A percentile compares a stretch with the other conserved stretches of the same genome.
These are phyloP conservation scores for Galerina marginata DNA, from an alignment of 768 basidiomycete genomes.

Conservation along the genomic window DNA sequence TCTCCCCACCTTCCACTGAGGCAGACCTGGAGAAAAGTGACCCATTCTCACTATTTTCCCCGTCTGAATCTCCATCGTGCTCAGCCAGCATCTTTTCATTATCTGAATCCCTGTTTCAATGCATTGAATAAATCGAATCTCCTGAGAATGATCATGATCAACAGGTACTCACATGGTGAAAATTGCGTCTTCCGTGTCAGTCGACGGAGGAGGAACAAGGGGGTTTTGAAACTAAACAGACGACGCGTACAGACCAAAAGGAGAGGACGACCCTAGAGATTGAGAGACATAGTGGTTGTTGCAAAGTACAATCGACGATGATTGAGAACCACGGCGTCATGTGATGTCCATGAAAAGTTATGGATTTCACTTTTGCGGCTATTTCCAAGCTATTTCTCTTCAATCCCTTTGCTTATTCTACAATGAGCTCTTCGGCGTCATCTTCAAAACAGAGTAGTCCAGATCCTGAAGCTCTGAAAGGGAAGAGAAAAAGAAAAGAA, in stretches of 20 bases:
- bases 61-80: too few species aligned
- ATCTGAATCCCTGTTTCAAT: too few species aligned
- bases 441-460: slow-evolving; percentile 40
- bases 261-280: not conserved
- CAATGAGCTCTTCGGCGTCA: slow-evolving; percentile 24
- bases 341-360: not conserved
- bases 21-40: slow-evolving; percentile 28
- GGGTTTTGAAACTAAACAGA: too few species aligned
- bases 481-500: slow-evolving; percentile 36
- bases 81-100: too few species aligned
- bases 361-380: not conserved
- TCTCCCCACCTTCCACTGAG: slow-evolving; percentile 34
- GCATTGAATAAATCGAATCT: too few species aligned
- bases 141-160: too few species aligned
- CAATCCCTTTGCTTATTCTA: not conserved
- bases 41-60: not conserved
- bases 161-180: too few species aligned
- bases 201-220: too few species aligned
- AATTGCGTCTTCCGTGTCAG: too few species aligned
- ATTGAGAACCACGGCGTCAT: not conserved
- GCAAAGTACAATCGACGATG: not conserved
- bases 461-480: slow-evolving; percentile 27
- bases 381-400: too few species aligned
- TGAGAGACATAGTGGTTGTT: not conserved
- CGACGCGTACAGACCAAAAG: too few species aligned